Conservation (phyloP, 305 asterid species). For the Fraxinus sp. region DNA sequence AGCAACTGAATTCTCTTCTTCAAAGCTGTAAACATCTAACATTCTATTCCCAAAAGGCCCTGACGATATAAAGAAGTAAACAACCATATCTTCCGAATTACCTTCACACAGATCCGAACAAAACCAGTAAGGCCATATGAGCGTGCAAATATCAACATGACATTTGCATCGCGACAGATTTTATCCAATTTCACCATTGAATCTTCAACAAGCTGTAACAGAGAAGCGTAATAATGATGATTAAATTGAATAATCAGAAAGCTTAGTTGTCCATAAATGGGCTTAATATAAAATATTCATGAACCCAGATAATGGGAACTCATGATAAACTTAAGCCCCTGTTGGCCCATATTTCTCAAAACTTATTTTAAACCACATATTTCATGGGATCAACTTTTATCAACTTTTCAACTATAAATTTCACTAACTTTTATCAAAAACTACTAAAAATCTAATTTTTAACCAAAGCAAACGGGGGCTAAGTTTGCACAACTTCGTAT, state of each 20-base stretch:
- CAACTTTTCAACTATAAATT: too few relatives aligned
- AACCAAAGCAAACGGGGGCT: not conserved
- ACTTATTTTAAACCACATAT: not conserved
- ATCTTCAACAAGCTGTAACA: conserved; percentile 70
- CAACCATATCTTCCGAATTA: conserved; percentile 25
- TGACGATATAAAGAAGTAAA: conserved; percentile 6
- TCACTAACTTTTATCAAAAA: too few relatives aligned
- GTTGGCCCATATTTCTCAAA: not conserved
- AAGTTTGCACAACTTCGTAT: not conserved
- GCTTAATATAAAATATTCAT: conserved; percentile 15
- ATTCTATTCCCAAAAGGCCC: conserved; percentile 15
- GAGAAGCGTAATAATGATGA: conserved; percentile 20
- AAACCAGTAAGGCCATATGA: conserved; percentile 93
- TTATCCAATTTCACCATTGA: conserved; percentile 86
- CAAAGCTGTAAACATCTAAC: conserved; percentile 9
- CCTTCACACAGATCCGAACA: conserved; percentile 90
- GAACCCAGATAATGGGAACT: not conserved
- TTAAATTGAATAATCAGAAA: conserved; percentile 1
- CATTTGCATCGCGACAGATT: conserved; percentile 83
- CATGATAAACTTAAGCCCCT: not conserved
- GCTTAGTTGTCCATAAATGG: not conserved
- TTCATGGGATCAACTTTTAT: not conserved
- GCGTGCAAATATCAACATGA: conserved; percentile 81
- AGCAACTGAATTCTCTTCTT: conserved; percentile 11
- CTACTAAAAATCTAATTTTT: too few relatives aligned